Evolutionary conservation across 441 rosid species (phyloP).

Genomic region (Rhodomyrtus psidioides): DNA sequence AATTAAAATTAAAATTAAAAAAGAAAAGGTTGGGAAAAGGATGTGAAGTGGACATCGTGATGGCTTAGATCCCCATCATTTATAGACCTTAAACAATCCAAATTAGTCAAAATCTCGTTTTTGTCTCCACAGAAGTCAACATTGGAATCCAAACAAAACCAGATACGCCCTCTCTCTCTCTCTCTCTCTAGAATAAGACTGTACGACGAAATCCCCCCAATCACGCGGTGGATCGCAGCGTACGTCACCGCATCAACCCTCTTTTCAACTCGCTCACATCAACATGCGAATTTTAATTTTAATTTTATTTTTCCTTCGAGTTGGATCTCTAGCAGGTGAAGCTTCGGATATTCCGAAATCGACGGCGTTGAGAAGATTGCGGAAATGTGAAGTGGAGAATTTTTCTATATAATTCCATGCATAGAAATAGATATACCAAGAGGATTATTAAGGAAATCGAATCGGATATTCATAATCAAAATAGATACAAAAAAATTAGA

Average conservation of each 20-base stretch:
- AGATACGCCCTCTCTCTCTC: background rate
- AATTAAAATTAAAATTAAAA: background rate
- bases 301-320: no score
- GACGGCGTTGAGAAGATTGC: no score
- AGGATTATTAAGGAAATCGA: no score
- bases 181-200: background rate
- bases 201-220: background rate
- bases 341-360: fast-evolving
- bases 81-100: background rate
- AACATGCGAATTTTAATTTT: no score
- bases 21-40: background rate
- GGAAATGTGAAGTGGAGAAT: no score
- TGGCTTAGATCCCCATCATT: background rate
- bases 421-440: no score
- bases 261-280: background rate
- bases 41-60: background rate
- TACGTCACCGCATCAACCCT: background rate
- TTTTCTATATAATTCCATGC: no score
- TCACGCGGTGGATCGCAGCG: background rate
- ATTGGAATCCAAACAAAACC: background rate
- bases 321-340: no score
- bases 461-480: no score
- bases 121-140: background rate
- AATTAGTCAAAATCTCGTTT: background rate
- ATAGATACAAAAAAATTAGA: no score